A percentile compares a stretch with the other conserved stretches of the same genome.
Evolutionary conservation across 2,329 filamentous ascomycete species (phyloP).

Genomic region (Venturia pyrina): DNA sequence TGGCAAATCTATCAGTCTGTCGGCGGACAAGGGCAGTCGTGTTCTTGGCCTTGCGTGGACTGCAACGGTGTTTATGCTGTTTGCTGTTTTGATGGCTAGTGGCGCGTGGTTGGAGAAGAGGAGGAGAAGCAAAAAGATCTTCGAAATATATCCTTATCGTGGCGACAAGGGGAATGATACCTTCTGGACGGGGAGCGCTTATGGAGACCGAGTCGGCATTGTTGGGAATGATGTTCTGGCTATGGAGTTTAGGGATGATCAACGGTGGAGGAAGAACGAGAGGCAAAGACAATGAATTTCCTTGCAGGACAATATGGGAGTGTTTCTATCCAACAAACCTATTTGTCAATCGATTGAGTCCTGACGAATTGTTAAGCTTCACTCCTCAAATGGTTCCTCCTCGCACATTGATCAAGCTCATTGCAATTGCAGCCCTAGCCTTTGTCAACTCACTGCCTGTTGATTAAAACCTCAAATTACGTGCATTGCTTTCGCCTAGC

Average conservation of each 20-base stretch:
- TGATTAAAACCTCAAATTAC: too few species aligned
- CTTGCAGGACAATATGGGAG: too few species aligned
- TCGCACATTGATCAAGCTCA: too few species aligned
- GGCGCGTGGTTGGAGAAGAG: background rate
- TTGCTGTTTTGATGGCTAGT: background rate
- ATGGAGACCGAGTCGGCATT: background rate
- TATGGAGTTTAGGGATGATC: background rate
- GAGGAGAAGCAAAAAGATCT: background rate
- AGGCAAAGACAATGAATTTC: background rate
- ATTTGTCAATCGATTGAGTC: too few species aligned
- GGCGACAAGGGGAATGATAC: background rate
- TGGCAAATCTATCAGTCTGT: background rate
- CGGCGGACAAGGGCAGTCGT: background rate
- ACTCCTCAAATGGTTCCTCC: too few species aligned
- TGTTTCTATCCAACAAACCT: too few species aligned
- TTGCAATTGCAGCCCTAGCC: too few species aligned
- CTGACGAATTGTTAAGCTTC: too few species aligned
- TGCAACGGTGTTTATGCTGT: background rate
- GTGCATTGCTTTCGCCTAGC: too few species aligned
- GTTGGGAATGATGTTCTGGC: background rate
- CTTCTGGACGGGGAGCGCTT: background rate
- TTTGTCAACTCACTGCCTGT: too few species aligned
- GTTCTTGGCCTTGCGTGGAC: background rate
- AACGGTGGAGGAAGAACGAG: background rate
- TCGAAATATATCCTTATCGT: background rate